These are phyloP conservation scores for Candida maesae DNA, from an alignment of 805 yeast genomes.

Conservation along the genomic window DNA sequence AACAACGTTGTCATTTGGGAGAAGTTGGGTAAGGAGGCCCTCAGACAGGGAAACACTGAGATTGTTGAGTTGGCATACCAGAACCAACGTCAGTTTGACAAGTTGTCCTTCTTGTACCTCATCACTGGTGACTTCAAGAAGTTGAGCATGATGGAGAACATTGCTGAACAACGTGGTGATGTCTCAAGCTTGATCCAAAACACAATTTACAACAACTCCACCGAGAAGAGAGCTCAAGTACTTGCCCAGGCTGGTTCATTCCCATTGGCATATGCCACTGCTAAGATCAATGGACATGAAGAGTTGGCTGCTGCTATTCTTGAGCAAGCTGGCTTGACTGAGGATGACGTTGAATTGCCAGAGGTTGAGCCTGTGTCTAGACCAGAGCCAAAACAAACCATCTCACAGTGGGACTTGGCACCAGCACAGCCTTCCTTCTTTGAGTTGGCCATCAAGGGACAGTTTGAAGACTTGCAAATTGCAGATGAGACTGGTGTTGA, in stretches of 20 bases:
- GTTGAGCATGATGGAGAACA: slow-evolving; percentile 77
- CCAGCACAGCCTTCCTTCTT: slow-evolving; percentile 72
- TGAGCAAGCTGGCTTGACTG: slow-evolving; percentile 62
- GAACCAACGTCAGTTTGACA: slow-evolving; percentile 80
- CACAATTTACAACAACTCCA: slow-evolving; percentile 70
- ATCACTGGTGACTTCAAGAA: slow-evolving; percentile 77
- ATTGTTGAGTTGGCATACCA: slow-evolving; percentile 87
- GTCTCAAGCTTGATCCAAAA: slow-evolving; percentile 76
- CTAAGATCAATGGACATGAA: slow-evolving; percentile 78
- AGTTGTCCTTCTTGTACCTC: slow-evolving; percentile 83
- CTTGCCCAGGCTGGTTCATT: slow-evolving; percentile 74
- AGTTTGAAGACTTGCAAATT: slow-evolving; percentile 59
- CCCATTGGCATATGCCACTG: slow-evolving; percentile 90
- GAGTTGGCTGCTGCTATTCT: slow-evolving; percentile 72
- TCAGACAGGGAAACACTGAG: slow-evolving; percentile 82
- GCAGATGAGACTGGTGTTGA: slow-evolving; percentile 39
- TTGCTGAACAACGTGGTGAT: slow-evolving; percentile 88
- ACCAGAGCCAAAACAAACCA: slow-evolving; percentile 46
- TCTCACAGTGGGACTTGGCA: slow-evolving; percentile 77
- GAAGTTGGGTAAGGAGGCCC: slow-evolving; percentile 78
- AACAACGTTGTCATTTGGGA: slow-evolving; percentile 73
- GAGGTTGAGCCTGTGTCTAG: slow-evolving; percentile 40
- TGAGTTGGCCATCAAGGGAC: slow-evolving; percentile 79
- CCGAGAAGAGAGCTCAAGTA: slow-evolving; percentile 68
- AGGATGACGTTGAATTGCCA: slow-evolving; percentile 63